Evolutionary conservation across 2,329 filamentous ascomycete genomes (phyloP).

Genomic region (Gnomoniopsis smithogilvyi): DNA sequence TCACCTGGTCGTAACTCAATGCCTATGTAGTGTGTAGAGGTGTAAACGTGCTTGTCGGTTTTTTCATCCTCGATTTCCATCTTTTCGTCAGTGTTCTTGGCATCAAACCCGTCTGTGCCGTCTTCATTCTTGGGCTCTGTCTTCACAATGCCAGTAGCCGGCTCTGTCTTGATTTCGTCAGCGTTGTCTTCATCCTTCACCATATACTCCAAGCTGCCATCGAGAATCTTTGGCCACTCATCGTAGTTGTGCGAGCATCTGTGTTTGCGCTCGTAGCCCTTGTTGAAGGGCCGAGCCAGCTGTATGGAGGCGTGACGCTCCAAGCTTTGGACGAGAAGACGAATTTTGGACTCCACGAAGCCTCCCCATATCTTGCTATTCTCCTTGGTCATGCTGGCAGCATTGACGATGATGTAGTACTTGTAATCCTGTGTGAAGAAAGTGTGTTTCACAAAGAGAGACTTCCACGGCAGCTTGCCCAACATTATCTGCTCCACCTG

Average conservation of each 20-base stretch:
- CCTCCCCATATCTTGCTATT: constrained; percentile 86
- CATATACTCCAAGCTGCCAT: constrained; percentile 48
- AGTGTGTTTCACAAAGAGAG: constrained; percentile 82
- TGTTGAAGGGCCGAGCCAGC: constrained; percentile 87
- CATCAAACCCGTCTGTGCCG: constrained; percentile 23
- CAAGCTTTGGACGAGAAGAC: constrained; percentile 77
- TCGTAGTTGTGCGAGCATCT: constrained; percentile 51
- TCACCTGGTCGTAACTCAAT: constrained; percentile 74
- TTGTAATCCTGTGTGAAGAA: constrained; percentile 95
- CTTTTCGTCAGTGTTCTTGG: constrained; percentile 22
- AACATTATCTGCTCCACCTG: constrained; percentile 77
- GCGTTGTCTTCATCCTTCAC: constrained; percentile 31
- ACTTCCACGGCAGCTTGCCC: constrained; percentile 77
- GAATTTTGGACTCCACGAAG: constrained; percentile 88
- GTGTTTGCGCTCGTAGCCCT: constrained; percentile 84
- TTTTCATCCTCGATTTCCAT: constrained; percentile 20
- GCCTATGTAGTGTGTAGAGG: constrained; percentile 92
- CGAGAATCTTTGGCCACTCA: constrained; percentile 51
- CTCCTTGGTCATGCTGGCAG: constrained; percentile 79
- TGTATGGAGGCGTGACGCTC: constrained; percentile 78
- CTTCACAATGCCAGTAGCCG: constrained; percentile 43
- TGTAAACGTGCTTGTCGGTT: constrained; percentile 60
- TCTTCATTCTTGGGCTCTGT: constrained; percentile 38
- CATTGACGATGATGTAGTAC: constrained; percentile 88
- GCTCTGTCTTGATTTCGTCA: constrained; percentile 41